Percentiles rank a stretch among this genome's conserved stretches.
These are phyloP conservation scores for Rhododendron ovatum DNA, from an alignment of 148 eudicot genomes.

Conservation along the genomic window DNA sequence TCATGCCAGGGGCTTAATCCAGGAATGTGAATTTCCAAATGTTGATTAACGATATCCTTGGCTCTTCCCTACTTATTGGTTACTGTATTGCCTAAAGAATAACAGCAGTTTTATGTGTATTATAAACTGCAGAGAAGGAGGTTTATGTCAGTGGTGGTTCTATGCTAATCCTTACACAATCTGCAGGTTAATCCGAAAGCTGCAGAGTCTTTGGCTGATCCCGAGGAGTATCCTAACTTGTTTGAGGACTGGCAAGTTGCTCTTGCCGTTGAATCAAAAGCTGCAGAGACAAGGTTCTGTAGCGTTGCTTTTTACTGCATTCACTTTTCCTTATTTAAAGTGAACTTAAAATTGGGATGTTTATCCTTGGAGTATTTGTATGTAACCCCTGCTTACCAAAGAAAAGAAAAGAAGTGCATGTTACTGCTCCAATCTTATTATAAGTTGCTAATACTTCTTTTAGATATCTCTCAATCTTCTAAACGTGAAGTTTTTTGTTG, in stretches of 20 bases:
- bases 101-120: neutral
- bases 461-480: neutral
- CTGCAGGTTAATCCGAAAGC: constrained; percentile 86
- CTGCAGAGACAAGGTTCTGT: constrained; percentile 68
- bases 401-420: neutral
- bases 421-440: neutral
- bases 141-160: neutral
- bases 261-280: constrained; percentile 76
- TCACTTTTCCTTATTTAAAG: neutral
- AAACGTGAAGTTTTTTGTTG: neutral
- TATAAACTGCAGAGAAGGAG: neutral
- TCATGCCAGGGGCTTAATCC: neutral
- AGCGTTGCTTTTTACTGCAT: constrained; percentile 14
- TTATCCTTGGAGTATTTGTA: neutral
- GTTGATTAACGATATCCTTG: neutral
- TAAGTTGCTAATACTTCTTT: neutral
- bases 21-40: neutral
- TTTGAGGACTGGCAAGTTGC: constrained; percentile 99
- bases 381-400: neutral
- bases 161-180: neutral
- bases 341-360: constrained; percentile 2
- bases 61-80: neutral
- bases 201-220: constrained; percentile 96
- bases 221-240: constrained; percentile 86
- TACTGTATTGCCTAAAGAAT: neutral